Base-by-base conservation (phyloP, 257 asterid species). In the Nyctanthes arbortristis region DNA sequence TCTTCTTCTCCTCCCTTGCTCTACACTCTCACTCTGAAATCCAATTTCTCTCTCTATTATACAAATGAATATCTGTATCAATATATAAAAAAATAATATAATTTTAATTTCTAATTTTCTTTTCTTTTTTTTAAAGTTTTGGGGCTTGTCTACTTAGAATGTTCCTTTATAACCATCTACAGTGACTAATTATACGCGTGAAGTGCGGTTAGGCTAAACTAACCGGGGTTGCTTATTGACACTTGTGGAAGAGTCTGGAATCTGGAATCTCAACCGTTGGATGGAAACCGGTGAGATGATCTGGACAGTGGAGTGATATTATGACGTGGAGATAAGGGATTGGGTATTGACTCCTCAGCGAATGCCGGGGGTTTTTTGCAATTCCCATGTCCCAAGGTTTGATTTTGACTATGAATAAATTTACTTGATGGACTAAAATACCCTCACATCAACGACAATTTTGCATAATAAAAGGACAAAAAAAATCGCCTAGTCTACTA, bases 231-330 rank as follows among this genome's bases (percentile, higher is more conserved):
- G 45, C 39, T 7, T 10, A 9, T 52, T 49, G 30, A 22, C 30
- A 52, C 71, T 66, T 28, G 70, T 11, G 74, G 89, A 85, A 85
- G 72, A 7, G 78, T 85, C 93, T 81, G 74, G 95, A 88, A 79
- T 10, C 56, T 32, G 55, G 69, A 39, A 33, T 45, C 1, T 56
- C 5, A 57, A 59, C 92, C 92, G 89, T 84, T 40, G 39, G 90
- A 78, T 83, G 11, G 9, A 4, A 36, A 39, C 2, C 2, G 4
- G 2, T 0, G 54, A 49, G 76, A 16, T 10, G 35, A 81, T 86
- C 63, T 0, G 1, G 36, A 3, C 39, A 71, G 78, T 75, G 30
- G 55, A 36, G 4, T n/a, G 18, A 3, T 9, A 29, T 16, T 20
- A 35, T 74, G 79, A 83, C 83, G 89, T 86, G 93, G 88, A 66